phyloP scores from a whole-genome alignment of 2,329 filamentous ascomycete species.

The Cordyceps militaris region DNA sequence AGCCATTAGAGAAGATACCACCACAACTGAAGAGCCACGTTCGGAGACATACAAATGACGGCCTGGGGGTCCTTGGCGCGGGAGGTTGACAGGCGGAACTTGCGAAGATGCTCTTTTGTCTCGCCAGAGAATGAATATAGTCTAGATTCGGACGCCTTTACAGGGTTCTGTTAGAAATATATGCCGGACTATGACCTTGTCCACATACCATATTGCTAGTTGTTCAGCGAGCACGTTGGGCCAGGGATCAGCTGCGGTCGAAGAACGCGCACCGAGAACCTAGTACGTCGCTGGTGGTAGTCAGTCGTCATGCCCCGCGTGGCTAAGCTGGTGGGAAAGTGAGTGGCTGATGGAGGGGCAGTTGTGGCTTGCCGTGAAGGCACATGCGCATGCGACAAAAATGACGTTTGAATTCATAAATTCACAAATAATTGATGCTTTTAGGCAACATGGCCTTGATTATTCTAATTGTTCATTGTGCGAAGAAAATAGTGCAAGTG shows the following conservation, averaged over 20 bases:
- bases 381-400: background rate
- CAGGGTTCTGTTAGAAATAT: background rate
- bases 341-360: slow-evolving; percentile 12
- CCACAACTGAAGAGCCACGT: background rate
- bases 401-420: background rate
- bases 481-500: background rate
- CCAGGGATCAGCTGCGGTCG: background rate
- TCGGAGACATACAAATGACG: slow-evolving; percentile 71
- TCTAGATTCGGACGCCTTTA: slow-evolving; percentile 64
- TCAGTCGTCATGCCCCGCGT: slow-evolving; percentile 14
- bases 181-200: background rate
- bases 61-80: slow-evolving; percentile 81
- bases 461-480: background rate
- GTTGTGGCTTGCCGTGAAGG: background rate
- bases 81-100: slow-evolving; percentile 89
- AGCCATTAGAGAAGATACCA: background rate
- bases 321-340: background rate
- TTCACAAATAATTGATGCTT: too few species aligned
- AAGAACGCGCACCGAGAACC: background rate
- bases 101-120: slow-evolving; percentile 83
- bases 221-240: background rate
- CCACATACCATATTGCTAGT: background rate
- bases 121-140: slow-evolving; percentile 90
- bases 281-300: background rate
- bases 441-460: background rate